Percentiles rank a stretch among this genome's conserved stretches.
These are phyloP conservation scores for Aspergillus clavatus DNA, from an alignment of 2,329 filamentous ascomycete species.

Conservation along the genomic window DNA sequence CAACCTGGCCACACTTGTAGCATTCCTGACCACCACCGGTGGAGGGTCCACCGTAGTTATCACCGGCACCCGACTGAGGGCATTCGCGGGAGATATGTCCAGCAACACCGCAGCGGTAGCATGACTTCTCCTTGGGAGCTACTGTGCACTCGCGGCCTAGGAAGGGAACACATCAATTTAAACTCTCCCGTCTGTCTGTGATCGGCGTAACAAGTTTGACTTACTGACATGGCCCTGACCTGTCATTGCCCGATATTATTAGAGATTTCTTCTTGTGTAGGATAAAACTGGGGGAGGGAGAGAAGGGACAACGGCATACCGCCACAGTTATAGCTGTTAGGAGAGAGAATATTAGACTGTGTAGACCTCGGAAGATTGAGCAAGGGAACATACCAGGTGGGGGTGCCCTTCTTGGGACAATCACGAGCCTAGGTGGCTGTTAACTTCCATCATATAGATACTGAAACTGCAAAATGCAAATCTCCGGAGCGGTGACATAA, in stretches of 20 bases:
- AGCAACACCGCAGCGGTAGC: constrained; percentile 63
- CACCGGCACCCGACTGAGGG: constrained; percentile 45
- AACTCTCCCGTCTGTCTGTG: background rate
- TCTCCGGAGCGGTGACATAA: too few relatives aligned
- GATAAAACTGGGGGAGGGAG: constrained; percentile 1
- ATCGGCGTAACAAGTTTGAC: constrained; percentile 27
- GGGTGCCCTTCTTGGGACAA: constrained; percentile 76
- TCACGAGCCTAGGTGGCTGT: constrained; percentile 62
- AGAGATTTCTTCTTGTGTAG: constrained; percentile 19
- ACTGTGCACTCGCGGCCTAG: constrained; percentile 83
- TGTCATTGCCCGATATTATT: constrained; percentile 28
- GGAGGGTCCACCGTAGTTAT: constrained; percentile 44
- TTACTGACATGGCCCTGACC: constrained; percentile 72
- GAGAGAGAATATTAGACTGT: constrained; percentile 8
- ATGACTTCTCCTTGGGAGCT: constrained; percentile 76
- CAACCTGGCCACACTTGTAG: constrained; percentile 97
- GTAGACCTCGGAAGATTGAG: background rate
- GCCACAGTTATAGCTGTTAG: constrained; percentile 71
- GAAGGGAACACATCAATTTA: constrained; percentile 10
- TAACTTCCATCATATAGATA: constrained; percentile 15
- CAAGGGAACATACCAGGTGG: constrained; percentile 65
- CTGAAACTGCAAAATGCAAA: background rate
- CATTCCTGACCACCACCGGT: constrained; percentile 61
- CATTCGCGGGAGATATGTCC: constrained; percentile 88
- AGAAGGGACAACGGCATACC: constrained; percentile 47